Evolutionary conservation across 169 alveolate species (phyloP), one percentile per base, ranked within the genome.

Genomic region (Perkinsus marinus): DNA sequence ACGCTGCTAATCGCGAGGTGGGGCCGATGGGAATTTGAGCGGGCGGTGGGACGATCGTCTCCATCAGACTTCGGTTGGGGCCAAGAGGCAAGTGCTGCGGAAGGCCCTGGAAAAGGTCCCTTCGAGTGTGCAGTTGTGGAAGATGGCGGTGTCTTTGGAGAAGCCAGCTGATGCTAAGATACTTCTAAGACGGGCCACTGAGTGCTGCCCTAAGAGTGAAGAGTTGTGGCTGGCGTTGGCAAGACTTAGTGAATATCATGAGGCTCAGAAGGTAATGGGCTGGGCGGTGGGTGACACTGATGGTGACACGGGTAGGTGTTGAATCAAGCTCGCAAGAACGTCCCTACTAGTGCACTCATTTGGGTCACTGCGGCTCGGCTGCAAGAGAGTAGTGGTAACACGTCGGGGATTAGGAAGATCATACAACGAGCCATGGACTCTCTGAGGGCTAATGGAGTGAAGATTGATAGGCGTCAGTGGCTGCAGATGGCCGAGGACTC

Each of bases 161-260:
- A 97, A 97, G 68, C 98, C 97, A 92, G 95, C 96, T 89, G 97
- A 98, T 92, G 99, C 99, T 39, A 97, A 97, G 90, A 95, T 96
- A 36, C 95, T 98, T 89, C 97, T 99, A 39, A 95, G 98, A 90
- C 96, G 99, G 79, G 99, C 99, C 26, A 99, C 98, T n/a, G 99
- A 98, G 94, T 98, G 99, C 93, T 98, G 98, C 47, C 99, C 99
- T 36, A 98, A 97, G 93, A 96, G 98, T 30, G 97, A 97, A 79
- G 99, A 98, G 90, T 95, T 98, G 94, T 99, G 99, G 99, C 95
- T 99, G 90, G 99, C 99, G 39, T 95, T 98, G 91, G 99, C 99
- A 0, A 95, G 98, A 94, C 96, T 98, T 47, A 99, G 99, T 92
- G 96, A 97, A 43, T 98, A 98, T 96, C 97, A 96, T 91, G 99